phyloP scores from a whole-genome alignment of 495 filamentous ascomycete species.

The Immersiella caudata region DNA sequence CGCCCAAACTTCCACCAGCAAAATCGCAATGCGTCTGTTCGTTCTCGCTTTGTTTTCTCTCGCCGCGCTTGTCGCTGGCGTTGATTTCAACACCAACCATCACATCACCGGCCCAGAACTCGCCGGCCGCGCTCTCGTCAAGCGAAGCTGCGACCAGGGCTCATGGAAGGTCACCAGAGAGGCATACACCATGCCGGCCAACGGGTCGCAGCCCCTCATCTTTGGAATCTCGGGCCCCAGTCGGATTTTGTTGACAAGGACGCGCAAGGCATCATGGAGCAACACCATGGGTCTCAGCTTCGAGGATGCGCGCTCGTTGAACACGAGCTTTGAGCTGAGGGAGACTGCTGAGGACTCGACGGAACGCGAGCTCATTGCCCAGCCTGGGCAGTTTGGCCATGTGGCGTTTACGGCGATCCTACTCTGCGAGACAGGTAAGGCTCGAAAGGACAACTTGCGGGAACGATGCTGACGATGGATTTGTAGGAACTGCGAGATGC shows the following conservation, averaged over 20 bases:
- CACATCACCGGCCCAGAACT: neutral
- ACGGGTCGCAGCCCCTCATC: neutral
- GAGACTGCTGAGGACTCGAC: neutral
- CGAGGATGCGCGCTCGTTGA: neutral
- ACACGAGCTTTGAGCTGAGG: neutral
- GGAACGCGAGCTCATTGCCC: neutral
- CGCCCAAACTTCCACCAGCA: too few relatives aligned
- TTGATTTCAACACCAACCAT: neutral
- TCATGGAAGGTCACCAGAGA: neutral
- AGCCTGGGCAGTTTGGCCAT: neutral
- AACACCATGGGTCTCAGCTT: neutral
- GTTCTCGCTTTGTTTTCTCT: neutral
- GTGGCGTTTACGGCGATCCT: neutral
- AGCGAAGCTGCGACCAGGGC: neutral
- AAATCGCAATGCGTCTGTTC: neutral
- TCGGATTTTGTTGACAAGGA: neutral
- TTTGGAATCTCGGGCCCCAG: neutral
- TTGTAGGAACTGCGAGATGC: neutral
- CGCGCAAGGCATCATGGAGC: neutral
- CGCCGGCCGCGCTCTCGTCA: neutral
- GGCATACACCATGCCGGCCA: neutral
- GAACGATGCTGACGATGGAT: neutral
- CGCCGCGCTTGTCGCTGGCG: neutral
- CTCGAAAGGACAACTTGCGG: neutral
- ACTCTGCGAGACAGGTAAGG: neutral